Conservation (phyloP, 176 grass and related monocot genomes). For the Juncus inflexus region DNA sequence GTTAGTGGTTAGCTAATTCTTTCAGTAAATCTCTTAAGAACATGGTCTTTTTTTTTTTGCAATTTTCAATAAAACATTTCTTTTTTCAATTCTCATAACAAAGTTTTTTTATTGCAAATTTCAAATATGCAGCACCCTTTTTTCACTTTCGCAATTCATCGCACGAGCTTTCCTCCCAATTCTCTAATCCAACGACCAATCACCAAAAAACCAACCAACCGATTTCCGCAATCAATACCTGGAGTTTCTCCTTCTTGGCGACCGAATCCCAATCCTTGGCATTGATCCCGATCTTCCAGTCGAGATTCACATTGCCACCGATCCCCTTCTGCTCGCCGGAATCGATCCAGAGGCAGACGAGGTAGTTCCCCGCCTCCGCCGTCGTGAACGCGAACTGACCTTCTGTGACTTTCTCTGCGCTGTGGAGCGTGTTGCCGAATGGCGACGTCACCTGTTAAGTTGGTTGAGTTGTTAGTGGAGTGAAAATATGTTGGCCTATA, state of each 20-base stretch:
- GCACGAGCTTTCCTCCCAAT: no score
- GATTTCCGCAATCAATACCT: conserved; percentile 31
- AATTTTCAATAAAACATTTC: no score
- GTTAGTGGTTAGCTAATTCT: no score
- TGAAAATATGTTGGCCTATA: neutral
- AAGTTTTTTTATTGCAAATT: no score
- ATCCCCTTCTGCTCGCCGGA: conserved; percentile 33
- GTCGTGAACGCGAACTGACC: conserved; percentile 80
- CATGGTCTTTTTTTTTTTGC: no score
- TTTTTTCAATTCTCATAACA: no score
- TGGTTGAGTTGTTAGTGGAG: neutral
- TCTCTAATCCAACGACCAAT: no score
- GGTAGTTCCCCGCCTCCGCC: conserved; percentile 64
- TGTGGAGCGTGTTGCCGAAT: conserved; percentile 49
- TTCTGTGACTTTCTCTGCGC: conserved; percentile 40
- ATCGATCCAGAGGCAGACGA: conserved; percentile 60
- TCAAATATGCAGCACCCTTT: no score
- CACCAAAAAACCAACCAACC: no score
- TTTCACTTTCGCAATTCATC: no score
- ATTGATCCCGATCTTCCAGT: conserved; percentile 75
- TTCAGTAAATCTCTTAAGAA: no score
- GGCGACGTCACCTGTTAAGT: conserved; percentile 58
- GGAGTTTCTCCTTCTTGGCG: conserved; percentile 63
- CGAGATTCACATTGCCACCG: conserved; percentile 56
- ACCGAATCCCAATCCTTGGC: conserved; percentile 65